phyloP scores from a whole-genome alignment of 345 rosid genomes.

The Trapa bicornis region DNA sequence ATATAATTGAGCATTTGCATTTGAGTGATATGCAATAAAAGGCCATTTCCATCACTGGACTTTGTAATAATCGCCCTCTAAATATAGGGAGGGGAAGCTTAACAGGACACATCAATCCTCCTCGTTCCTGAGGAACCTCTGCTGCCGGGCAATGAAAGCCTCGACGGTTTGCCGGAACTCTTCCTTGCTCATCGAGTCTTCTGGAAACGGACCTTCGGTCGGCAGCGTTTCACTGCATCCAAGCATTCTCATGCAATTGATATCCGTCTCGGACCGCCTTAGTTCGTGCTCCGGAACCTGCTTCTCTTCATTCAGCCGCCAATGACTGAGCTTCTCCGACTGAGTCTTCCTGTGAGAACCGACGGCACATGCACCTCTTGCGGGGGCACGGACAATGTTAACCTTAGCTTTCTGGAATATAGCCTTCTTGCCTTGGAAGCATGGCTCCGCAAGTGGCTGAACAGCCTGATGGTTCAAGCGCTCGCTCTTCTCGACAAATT shows the following conservation, averaged over 20 bases:
- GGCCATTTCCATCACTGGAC: neutral
- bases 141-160: slow-evolving; percentile 72
- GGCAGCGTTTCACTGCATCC: slow-evolving; percentile 9
- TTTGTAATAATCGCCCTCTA: neutral
- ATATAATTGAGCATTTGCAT: neutral
- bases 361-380: no score
- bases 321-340: slow-evolving; percentile 29
- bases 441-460: slow-evolving; percentile 4
- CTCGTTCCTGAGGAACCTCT: slow-evolving; percentile 55
- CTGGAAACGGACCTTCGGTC: slow-evolving; percentile 21
- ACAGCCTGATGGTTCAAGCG: slow-evolving; percentile 17
- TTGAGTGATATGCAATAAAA: neutral
- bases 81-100: neutral
- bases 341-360: slow-evolving; percentile 24
- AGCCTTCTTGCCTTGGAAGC: slow-evolving; percentile 27
- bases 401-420: slow-evolving; percentile 5
- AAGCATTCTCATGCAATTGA: slow-evolving; percentile 19
- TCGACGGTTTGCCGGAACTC: slow-evolving; percentile 55
- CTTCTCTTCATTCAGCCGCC: slow-evolving; percentile 5
- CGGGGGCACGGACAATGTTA: no score
- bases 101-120: slow-evolving; percentile 22
- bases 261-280: slow-evolving; percentile 37
- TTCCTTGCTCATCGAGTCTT: slow-evolving; percentile 62
- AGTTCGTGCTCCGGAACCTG: slow-evolving; percentile 21
- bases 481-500: slow-evolving; percentile 34